Evolutionary conservation across 148 eudicot species (phyloP).

Genomic region (Chenopodium album): DNA sequence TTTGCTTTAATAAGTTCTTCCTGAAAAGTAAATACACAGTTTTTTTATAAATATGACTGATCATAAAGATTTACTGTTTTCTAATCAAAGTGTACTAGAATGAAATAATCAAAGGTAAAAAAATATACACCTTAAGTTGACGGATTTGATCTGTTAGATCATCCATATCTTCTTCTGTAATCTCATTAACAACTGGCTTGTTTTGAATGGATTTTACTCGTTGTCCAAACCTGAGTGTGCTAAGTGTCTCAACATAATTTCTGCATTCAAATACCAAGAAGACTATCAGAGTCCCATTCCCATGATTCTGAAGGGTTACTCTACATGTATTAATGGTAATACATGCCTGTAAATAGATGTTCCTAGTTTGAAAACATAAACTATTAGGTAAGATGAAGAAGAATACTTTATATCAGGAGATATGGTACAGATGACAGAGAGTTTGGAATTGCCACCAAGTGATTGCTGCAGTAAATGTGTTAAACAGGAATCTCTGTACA

Average conservation of each 20-base stretch:
- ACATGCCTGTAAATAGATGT: neutral
- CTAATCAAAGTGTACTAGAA: neutral
- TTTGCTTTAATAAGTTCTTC: conserved; percentile 17
- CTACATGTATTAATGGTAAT: neutral
- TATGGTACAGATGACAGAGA: conserved; percentile 72
- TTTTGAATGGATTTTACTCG: conserved; percentile 62
- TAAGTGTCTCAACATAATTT: conserved; percentile 63
- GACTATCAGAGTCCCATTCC: neutral
- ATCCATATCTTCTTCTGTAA: conserved; percentile 94
- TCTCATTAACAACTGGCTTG: conserved; percentile 85
- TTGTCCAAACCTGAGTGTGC: conserved; percentile 89
- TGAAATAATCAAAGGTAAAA: neutral
- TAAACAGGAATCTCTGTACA: conserved; percentile 65
- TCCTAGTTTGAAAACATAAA: neutral
- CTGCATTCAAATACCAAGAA: conserved; percentile 37
- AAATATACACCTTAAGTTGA: conserved; percentile 67
- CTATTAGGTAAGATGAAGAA: neutral
- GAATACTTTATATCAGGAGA: conserved; percentile 71
- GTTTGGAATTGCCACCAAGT: conserved; percentile 88
- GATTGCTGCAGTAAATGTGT: conserved; percentile 78
- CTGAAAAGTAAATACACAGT: neutral
- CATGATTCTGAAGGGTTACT: neutral
- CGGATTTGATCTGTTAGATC: conserved; percentile 90
- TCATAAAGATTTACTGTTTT: neutral
- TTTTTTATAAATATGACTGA: neutral